These are phyloP conservation scores for Starmerella lactis-condensi DNA, from an alignment of 805 yeast species.

Conservation along the genomic window DNA sequence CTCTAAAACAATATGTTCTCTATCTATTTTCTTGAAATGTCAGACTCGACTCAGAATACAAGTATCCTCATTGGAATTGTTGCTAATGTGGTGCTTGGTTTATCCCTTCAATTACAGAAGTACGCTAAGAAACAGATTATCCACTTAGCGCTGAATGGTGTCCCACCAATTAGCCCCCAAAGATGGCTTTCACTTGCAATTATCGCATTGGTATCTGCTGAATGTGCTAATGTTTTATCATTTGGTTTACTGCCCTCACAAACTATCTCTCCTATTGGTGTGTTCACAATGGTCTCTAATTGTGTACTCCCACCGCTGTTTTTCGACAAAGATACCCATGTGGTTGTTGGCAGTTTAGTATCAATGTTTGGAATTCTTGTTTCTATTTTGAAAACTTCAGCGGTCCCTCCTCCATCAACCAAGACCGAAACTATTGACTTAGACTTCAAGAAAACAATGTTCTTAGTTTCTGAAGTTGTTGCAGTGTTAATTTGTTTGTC, in stretches of 20 bases:
- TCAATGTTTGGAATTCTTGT: slow-evolving; percentile 29
- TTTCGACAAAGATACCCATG: slow-evolving; percentile 26
- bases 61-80: slow-evolving; percentile 21
- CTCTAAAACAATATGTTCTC: too few species aligned
- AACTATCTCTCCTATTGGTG: slow-evolving; percentile 33
- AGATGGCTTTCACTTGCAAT: slow-evolving; percentile 29
- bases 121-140: slow-evolving; percentile 24
- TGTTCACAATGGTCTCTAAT: slow-evolving; percentile 31
- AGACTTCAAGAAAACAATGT: neutral
- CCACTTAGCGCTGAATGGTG: slow-evolving; percentile 13
- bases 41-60: slow-evolving; percentile 1
- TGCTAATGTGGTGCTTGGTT: slow-evolving; percentile 25
- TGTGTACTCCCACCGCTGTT: slow-evolving; percentile 32
- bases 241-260: slow-evolving; percentile 33
- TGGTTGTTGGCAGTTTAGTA: slow-evolving; percentile 25
- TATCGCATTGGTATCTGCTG: slow-evolving; percentile 28
- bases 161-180: slow-evolving; percentile 10
- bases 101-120: slow-evolving; percentile 27
- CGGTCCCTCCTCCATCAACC: too few species aligned
- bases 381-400: slow-evolving; percentile 21
- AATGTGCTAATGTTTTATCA: slow-evolving; percentile 31
- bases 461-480: neutral
- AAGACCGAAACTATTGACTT: neutral
- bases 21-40: neutral
- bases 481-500: slow-evolving; percentile 1